Percentiles rank a stretch among this genome's conserved stretches.
Evolutionary conservation across 108 stramenopile species (phyloP).

Genomic region (Discostella stelligeroides): DNA sequence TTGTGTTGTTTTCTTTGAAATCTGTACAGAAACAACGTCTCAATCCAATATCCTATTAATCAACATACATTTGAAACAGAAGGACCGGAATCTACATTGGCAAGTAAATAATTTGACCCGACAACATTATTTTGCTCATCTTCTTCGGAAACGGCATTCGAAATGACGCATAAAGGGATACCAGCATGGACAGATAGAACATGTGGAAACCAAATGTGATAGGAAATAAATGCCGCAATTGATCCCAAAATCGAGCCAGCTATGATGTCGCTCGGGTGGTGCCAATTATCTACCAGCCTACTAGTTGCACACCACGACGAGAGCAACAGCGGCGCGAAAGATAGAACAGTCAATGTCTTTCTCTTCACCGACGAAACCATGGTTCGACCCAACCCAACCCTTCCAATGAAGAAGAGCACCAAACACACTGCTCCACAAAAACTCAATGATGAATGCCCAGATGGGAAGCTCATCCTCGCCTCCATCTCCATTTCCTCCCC

Average conservation of each 20-base stretch:
- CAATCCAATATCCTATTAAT: no score
- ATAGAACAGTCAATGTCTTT: constrained; percentile 18
- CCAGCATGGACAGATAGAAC: constrained; percentile 55
- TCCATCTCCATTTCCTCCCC: constrained; percentile 55
- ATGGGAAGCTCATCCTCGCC: constrained; percentile 77
- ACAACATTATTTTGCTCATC: neutral
- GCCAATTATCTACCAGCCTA: constrained; percentile 72
- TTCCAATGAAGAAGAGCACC: constrained; percentile 64
- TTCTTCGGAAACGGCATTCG: constrained; percentile 3
- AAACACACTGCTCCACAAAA: constrained; percentile 72
- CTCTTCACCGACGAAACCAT: constrained; percentile 14
- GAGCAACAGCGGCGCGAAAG: constrained; percentile 32
- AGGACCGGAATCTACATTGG: no score
- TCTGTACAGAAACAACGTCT: no score
- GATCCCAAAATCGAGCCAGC: constrained; percentile 74
- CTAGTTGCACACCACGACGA: constrained; percentile 48
- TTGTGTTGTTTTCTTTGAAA: no score
- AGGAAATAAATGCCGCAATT: constrained; percentile 53
- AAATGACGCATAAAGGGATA: constrained; percentile 52
- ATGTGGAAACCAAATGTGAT: constrained; percentile 72
- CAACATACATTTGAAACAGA: no score
- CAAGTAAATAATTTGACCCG: constrained; percentile 18
- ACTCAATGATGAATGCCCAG: constrained; percentile 72
- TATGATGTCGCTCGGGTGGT: constrained; percentile 81
- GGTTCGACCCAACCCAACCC: constrained; percentile 36